Percentiles rank a stretch among this genome's conserved stretches.
phyloP scores from a whole-genome alignment of 2,329 filamentous ascomycete genomes.

The Teratosphaeria nubilosa region DNA sequence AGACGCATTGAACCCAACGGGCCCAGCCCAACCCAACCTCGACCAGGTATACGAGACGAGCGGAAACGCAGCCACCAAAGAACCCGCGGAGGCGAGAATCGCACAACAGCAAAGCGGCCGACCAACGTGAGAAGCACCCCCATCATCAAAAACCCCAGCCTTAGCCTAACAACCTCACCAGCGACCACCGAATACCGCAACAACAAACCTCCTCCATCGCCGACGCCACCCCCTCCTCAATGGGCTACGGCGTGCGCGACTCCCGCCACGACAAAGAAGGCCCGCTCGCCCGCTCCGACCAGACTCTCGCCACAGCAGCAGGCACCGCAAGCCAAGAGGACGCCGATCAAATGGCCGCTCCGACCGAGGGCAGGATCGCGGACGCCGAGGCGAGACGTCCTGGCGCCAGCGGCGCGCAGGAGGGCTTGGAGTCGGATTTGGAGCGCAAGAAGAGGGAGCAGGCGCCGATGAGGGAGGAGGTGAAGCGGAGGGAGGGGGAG shows the following conservation, averaged over 20 bases:
- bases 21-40: conserved; percentile 34
- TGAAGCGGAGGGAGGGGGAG: conserved; percentile 29
- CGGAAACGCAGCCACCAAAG: conserved; percentile 36
- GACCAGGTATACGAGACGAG: conserved; percentile 37
- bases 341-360: conserved; percentile 38
- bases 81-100: conserved; percentile 28
- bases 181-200: conserved; percentile 28
- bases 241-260: conserved; percentile 35
- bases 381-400: conserved; percentile 31
- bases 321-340: conserved; percentile 17
- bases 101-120: conserved; percentile 16
- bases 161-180: conserved; percentile 4
- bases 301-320: conserved; percentile 23
- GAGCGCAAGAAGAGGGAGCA: conserved; percentile 44
- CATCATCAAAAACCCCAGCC: neutral
- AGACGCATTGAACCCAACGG: conserved; percentile 27
- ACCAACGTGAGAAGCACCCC: conserved; percentile 1
- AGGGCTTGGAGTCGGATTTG: conserved; percentile 36
- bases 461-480: conserved; percentile 29
- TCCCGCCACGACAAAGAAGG: conserved; percentile 35
- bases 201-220: conserved; percentile 26
- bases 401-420: conserved; percentile 21
- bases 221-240: conserved; percentile 28
- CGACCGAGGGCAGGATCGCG: conserved; percentile 36
- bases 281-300: conserved; percentile 30